Evolutionary conservation across 441 rosid genomes (phyloP), one percentile per base, ranked within the genome.

Genomic region (Bruguiera hainesii): DNA sequence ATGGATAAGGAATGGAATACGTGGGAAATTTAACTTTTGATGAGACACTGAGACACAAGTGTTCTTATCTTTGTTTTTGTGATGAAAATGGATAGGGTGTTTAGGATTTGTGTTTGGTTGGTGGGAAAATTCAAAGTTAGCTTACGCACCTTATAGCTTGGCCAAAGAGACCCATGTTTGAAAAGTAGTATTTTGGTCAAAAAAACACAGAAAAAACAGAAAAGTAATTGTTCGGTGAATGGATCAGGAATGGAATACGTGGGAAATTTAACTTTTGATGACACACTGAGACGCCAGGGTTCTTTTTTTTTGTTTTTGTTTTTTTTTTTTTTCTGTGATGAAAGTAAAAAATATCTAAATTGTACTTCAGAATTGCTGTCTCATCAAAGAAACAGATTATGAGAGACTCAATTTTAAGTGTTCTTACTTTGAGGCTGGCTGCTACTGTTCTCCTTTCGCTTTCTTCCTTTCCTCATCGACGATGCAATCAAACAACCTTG

Each of bases 201-300:
- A 29, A 29, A 29, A 29, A 26, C 26, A 26, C 26, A 26, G 26
- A 26, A 29, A 29, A 29, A 5, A 29, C 31, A 29, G 7, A 50
- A 72, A 71, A 60, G 73, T 46, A 30, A 56, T 23, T 26, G 70
- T 70, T 77, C 58, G 73, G 75, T 64, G 52, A 67, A 31, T 59
- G 75, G 86, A 83, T 78, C 70, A 76, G 81, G 75, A 65, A 76
- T 21, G 37, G 68, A 53, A 30, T 65, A 61, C 65, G 75, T 72
- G 73, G 70, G 63, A 65, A 62, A 42, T 63, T 55, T 33, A 33
- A 50, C 16, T 13, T 37, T 25, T 56, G 58, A 29, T 35, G 71
- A 70, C 61, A 50, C 71, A 57, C 48, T 70, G 70, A 71, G 68
- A 76, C 50, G 78, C 58, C 26, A 48, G 55, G 50, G 75, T 77